phyloP scores from a whole-genome alignment of 768 basidiomycete genomes.

The Auriculariales sp. region DNA sequence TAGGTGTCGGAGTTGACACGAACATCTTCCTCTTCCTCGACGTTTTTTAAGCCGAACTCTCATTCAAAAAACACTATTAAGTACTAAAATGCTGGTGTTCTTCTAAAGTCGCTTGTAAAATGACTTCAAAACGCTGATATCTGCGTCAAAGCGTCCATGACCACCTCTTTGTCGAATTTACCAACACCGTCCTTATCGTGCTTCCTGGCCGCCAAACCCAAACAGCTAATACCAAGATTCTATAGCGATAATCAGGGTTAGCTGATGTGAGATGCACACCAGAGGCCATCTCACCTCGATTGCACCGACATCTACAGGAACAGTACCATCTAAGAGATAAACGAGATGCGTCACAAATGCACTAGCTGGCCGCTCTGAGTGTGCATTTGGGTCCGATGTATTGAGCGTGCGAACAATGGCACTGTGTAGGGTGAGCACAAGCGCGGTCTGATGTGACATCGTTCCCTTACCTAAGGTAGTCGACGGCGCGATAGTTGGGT shows the following conservation, averaged over 20 bases:
- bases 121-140: background rate
- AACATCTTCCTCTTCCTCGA: no score
- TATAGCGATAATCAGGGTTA: background rate
- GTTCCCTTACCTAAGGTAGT: conserved; percentile 57
- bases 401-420: conserved; percentile 62
- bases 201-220: background rate
- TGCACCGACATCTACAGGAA: conserved; percentile 43
- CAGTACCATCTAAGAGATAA: conserved; percentile 47
- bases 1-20: no score
- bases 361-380: conserved; percentile 31
- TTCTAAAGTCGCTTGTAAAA: no score
- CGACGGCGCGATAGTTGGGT: conserved; percentile 63
- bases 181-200: background rate
- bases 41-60: no score
- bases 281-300: conserved; percentile 40
- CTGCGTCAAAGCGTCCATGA: background rate
- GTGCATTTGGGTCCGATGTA: conserved; percentile 8
- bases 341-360: conserved; percentile 80
- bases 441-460: background rate
- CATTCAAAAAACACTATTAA: no score
- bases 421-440: conserved; percentile 18
- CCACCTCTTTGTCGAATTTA: background rate
- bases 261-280: background rate
- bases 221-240: background rate
- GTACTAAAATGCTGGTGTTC: no score